Evolutionary conservation across 495 filamentous ascomycete species (phyloP).

Genomic region (Cryomyces minteri): DNA sequence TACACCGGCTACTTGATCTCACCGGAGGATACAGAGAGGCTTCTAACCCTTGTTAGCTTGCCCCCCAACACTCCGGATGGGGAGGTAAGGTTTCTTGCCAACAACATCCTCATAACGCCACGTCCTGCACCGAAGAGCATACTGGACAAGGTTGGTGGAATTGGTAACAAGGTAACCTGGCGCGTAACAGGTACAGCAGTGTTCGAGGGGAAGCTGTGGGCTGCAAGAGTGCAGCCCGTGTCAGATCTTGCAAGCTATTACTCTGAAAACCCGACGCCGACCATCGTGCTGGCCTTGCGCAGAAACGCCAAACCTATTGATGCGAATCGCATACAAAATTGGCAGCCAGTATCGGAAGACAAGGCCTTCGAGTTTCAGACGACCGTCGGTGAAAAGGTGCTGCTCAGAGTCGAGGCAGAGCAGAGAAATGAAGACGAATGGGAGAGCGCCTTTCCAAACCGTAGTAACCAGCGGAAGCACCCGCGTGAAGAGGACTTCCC

Average conservation of each 20-base stretch:
- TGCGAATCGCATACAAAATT: conserved; percentile 64
- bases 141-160: conserved; percentile 65
- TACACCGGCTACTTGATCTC: conserved; percentile 89
- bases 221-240: conserved; percentile 56
- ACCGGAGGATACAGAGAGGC: conserved; percentile 42
- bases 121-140: conserved; percentile 47
- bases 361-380: conserved; percentile 55
- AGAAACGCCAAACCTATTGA: conserved; percentile 59
- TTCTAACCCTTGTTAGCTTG: conserved; percentile 47
- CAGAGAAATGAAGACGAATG: conserved; percentile 32
- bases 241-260: conserved; percentile 34
- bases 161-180: conserved; percentile 68
- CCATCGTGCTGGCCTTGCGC: conserved; percentile 24
- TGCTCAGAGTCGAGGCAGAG: conserved; percentile 64
- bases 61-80: conserved; percentile 34
- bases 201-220: conserved; percentile 72
- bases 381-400: conserved; percentile 67
- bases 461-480: conserved; percentile 36
- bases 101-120: conserved; percentile 76
- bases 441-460: conserved; percentile 37
- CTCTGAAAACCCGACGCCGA: conserved; percentile 42
- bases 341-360: conserved; percentile 56
- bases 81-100: conserved; percentile 69
- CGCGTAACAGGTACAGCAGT: conserved; percentile 56
- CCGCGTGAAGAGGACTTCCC: conserved; percentile 29